These are phyloP conservation scores for Pichia paraexigua DNA, from an alignment of 805 yeast genomes.

Conservation along the genomic window DNA sequence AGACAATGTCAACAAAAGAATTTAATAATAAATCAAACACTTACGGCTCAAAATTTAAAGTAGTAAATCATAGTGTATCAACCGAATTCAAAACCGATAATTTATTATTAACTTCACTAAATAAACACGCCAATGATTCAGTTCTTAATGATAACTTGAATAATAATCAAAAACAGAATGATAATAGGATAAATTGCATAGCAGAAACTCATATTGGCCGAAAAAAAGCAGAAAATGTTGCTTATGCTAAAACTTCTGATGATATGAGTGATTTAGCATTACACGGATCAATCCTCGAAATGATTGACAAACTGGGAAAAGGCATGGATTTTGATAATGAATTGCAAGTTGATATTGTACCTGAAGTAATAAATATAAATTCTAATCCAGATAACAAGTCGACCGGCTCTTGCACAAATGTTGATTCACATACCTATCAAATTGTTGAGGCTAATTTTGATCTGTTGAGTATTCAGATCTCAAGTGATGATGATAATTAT, in stretches of 20 bases:
- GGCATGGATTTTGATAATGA: slow-evolving; percentile 2
- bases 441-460: background rate
- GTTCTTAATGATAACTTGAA: background rate
- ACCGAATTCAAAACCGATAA: background rate
- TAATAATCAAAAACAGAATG: background rate
- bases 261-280: background rate
- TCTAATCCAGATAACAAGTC: background rate
- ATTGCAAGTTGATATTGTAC: slow-evolving; percentile 2
- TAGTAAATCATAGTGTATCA: background rate
- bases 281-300: slow-evolving; percentile 3
- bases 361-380: background rate
- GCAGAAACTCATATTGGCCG: background rate
- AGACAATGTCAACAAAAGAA: background rate
- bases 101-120: background rate
- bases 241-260: background rate
- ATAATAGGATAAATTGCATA: background rate
- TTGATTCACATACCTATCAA: background rate
- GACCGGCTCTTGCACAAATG: background rate
- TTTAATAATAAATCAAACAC: too few relatives aligned
- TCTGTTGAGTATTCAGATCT: slow-evolving; percentile 2
- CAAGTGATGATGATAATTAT: slow-evolving; percentile 8
- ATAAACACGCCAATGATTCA: background rate
- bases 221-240: background rate
- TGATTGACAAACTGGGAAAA: slow-evolving; percentile 4
- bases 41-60: background rate